Evolutionary conservation across 2,329 filamentous ascomycete species (phyloP), one percentile per base, ranked within the genome.

Genomic region (Emydomyces testavorans): DNA sequence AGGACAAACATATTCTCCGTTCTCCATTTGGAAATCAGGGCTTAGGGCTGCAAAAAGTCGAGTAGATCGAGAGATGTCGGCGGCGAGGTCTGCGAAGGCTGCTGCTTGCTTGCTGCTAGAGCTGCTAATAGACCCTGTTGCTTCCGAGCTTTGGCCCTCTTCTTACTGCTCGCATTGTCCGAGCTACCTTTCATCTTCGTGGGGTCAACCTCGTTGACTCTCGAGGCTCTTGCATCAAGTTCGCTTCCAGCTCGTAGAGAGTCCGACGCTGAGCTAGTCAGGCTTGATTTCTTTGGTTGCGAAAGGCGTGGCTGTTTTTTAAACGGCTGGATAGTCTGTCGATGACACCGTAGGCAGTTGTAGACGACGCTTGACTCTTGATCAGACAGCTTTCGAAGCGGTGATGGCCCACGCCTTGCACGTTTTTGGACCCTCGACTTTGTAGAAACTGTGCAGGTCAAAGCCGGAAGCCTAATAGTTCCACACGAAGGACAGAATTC

Each of bases 91-190:
- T 63, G 61, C 2, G 56, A 53, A 41, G 59, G 58, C 47, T 64
- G 60, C 20, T 31, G 37, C 26, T 54, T 54, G 54, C 60, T 70
- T 45, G 55, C 71, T 4, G 70, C 70, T n/a, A 78, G 62, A 49
- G 76, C 63, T 29, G 74, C 73, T 55, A 76, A 71, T 8, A 78
- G 59, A 3, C 73, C 73, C 23, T 71, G 71, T 47, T 71, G 66
- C 53, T 76, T 78, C 21, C 75, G 64, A 48, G 71, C 64, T 56
- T 75, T 77, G 20, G 73, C 72, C 54, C 75, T 65, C 55, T 75
- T 75, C 60, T 76, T 77, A 63, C 73, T 77, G 61, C 58, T 75
- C 11, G 67, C 62, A 36, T 72, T 68, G 2, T 65, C 62, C 5
- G 54, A 56, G 15, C 55, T 50, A n/a, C 50, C 36, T 34, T 57